Percentiles rank a stretch among this genome's conserved stretches.
These are phyloP conservation scores for Asterella californica DNA, from an alignment of 225 moss, liverwort and hornwort genomes.

Conservation along the genomic window DNA sequence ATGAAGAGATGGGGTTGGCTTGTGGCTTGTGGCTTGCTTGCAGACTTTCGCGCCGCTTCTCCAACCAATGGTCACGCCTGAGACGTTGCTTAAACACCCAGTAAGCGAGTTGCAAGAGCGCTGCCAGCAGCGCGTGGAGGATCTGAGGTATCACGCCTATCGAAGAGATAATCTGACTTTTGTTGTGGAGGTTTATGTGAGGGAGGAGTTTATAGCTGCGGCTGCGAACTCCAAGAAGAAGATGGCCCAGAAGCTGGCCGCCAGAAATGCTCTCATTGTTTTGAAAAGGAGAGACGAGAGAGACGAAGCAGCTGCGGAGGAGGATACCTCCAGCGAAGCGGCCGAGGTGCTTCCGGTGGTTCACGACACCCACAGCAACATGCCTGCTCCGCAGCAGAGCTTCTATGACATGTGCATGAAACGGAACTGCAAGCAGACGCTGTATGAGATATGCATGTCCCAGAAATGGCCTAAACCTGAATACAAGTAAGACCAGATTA, in stretches of 20 bases:
- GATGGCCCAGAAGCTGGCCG: slow-evolving; percentile 83
- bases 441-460: slow-evolving; percentile 72
- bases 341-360: background rate
- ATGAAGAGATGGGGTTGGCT: background rate
- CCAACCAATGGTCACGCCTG: slow-evolving; percentile 79
- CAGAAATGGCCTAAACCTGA: slow-evolving; percentile 79
- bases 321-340: background rate
- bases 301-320: slow-evolving; percentile 49
- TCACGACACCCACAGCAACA: slow-evolving; percentile 34
- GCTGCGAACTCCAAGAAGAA: slow-evolving; percentile 79
- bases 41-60: slow-evolving; percentile 75
- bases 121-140: slow-evolving; percentile 81
- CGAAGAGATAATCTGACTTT: slow-evolving; percentile 62
- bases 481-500: slow-evolving; percentile 42
- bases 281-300: slow-evolving; percentile 58
- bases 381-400: slow-evolving; percentile 47
- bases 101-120: slow-evolving; percentile 84
- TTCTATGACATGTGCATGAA: slow-evolving; percentile 4
- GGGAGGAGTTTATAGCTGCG: slow-evolving; percentile 71
- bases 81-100: slow-evolving; percentile 74
- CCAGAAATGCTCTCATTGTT: slow-evolving; percentile 62
- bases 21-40: background rate
- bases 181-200: slow-evolving; percentile 68
- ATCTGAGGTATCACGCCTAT: slow-evolving; percentile 62
- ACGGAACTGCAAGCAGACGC: slow-evolving; percentile 44